Conservation (phyloP, 805 yeast species). For the Starmerella vitae region DNA sequence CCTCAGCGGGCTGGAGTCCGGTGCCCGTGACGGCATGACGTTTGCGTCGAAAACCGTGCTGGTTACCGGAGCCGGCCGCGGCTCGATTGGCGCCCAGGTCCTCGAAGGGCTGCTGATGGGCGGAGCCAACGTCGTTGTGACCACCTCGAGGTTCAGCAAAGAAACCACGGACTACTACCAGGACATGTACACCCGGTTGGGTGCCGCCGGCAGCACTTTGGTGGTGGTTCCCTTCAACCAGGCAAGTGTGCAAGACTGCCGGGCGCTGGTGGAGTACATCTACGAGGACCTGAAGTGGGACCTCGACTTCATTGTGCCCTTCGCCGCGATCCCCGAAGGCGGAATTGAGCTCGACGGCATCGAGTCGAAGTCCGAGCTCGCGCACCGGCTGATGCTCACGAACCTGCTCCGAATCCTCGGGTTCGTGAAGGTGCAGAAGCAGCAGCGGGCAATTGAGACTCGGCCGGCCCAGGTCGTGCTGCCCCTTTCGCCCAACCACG, state of each 20-base stretch:
- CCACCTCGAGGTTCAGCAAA: conserved; percentile 91
- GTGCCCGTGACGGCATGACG: conserved; percentile 88
- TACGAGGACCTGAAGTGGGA: conserved; percentile 91
- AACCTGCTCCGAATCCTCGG: conserved; percentile 88
- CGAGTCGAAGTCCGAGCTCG: conserved; percentile 91
- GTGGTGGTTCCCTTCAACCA: conserved; percentile 98
- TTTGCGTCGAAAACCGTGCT: conserved; percentile 79
- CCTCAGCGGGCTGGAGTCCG: conserved; percentile 82
- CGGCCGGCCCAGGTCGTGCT: conserved; percentile 96
- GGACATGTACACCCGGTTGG: conserved; percentile 78
- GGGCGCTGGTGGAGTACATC: conserved; percentile 70
- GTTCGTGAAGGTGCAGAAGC: conserved; percentile 71
- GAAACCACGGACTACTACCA: conserved; percentile 93
- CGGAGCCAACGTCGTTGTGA: conserved; percentile 94
- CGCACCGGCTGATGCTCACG: conserved; percentile 97
- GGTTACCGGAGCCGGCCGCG: conserved; percentile 97
- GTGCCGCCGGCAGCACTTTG: conserved; percentile 82
- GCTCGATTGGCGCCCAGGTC: conserved; percentile 96
- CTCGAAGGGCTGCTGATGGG: conserved; percentile 90
- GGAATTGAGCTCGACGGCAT: conserved; percentile 90
- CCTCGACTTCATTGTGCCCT: conserved; percentile 88
- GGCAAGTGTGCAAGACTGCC: conserved; percentile 90
- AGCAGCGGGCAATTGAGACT: conserved; percentile 62
- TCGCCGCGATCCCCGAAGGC: conserved; percentile 98
- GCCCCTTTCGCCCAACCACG: conserved; percentile 98